These are phyloP conservation scores for Trichosporon faecale DNA, from an alignment of 1,284 basidiomycete species.

Conservation along the genomic window DNA sequence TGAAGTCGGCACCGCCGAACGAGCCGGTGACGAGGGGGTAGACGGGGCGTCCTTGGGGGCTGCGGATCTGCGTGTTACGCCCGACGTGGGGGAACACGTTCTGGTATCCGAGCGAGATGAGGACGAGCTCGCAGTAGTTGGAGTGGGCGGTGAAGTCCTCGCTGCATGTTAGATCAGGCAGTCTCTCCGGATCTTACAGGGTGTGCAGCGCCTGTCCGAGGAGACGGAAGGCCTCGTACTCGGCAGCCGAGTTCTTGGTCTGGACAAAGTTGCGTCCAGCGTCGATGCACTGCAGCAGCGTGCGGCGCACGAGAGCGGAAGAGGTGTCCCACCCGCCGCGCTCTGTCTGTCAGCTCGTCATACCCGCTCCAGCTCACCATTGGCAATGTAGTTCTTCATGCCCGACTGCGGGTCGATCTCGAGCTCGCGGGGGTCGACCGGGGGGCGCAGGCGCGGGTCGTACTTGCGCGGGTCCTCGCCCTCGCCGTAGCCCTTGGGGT, in stretches of 20 bases:
- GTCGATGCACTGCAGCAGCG: constrained; percentile 66
- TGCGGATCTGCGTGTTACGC: constrained; percentile 70
- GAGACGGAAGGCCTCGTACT: constrained; percentile 78
- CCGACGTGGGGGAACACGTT: constrained; percentile 90
- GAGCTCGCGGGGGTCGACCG: constrained; percentile 71
- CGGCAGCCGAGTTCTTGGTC: constrained; percentile 63
- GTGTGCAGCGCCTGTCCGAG: constrained; percentile 62
- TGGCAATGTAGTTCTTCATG: constrained; percentile 96
- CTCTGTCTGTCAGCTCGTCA: constrained; percentile 53
- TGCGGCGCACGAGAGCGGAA: constrained; percentile 72
- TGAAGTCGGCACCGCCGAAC: constrained; percentile 83
- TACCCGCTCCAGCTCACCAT: constrained; percentile 55
- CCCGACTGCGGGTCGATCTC: constrained; percentile 81
- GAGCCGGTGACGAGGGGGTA: constrained; percentile 84
- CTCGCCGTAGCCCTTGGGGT: constrained; percentile 75
- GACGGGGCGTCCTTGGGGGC: constrained; percentile 71
- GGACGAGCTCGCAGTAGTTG: constrained; percentile 76
- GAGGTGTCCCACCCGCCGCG: constrained; percentile 81
- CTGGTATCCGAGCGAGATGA: constrained; percentile 68
- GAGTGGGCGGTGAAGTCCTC: constrained; percentile 73
- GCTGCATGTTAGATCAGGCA: neutral
- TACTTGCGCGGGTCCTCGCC: constrained; percentile 77
- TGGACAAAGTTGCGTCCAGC: constrained; percentile 59
- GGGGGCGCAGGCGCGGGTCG: constrained; percentile 71
- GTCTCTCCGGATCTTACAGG: constrained; percentile 22